Base-by-base conservation (phyloP, 768 basidiomycete species). In the Hortiboletus flavorubellus region DNA sequence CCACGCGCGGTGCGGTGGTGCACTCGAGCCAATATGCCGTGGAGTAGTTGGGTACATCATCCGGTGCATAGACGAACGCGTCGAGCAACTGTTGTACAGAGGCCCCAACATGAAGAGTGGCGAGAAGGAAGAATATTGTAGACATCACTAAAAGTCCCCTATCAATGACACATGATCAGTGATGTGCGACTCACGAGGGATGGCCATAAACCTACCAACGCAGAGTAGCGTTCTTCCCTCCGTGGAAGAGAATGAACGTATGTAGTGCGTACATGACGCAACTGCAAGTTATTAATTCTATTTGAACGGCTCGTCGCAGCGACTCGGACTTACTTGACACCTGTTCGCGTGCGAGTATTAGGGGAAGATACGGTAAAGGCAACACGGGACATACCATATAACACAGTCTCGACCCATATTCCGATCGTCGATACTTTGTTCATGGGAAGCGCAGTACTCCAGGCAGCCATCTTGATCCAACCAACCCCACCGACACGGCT, bases 1-100 rank as follows among this genome's bases (percentile, higher is more conserved):
- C 16, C 4, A 43, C 3, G 4, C 12, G 1, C 8, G 15, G 34
- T n/a, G 7, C n/a, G 16, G 6, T 18, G 12, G 9, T 6, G 16
- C 12, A 23, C 12, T 44, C 18, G 31, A 58, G 39, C 55, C 54
- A 56, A 49, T 50, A 58, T 31, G 4, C 31, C 14, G 38, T 37
- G 21, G 42, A 49, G 18, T 49, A 57, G 16, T 45, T 2, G 5
- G 47, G 47, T 29, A 46, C 38, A 40, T 41, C 8, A 11, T 8
- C n/a, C n/a, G 47, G 39, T 2, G 34, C 39, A 26, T 55, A 58
- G 23, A 56, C 34, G 39, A 56, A 50, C 1, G 39, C 39, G 3
- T 56, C 44, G 5, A 51, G 40, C 6, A 46, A 16, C 46, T 49
- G 29, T 42, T 18, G 57, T 14, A 50, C 16, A 31, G 54, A 56